These are phyloP conservation scores for Ceratocystis colombiana DNA, from an alignment of 2,329 filamentous ascomycete species.

Conservation along the genomic window DNA sequence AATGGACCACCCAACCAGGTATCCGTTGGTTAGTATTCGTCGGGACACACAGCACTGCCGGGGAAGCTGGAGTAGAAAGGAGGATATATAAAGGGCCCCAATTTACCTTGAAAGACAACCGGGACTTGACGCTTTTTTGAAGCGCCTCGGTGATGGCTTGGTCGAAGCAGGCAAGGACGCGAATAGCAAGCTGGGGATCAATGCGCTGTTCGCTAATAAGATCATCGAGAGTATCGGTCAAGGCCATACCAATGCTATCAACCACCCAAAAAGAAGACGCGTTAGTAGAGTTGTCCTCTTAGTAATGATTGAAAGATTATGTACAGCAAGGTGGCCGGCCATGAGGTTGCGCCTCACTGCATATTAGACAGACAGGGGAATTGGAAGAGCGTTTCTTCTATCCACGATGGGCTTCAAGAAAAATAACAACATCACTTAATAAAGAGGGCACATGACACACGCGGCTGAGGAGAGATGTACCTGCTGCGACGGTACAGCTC, in stretches of 20 bases:
- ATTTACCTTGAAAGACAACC: slow-evolving; percentile 82
- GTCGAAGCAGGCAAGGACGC: slow-evolving; percentile 93
- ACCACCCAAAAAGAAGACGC: slow-evolving; percentile 20
- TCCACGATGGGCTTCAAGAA: background rate
- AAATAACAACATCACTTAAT: slow-evolving; percentile 5
- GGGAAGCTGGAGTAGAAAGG: background rate
- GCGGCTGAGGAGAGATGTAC: slow-evolving; percentile 43
- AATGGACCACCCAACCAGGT: background rate
- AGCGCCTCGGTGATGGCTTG: slow-evolving; percentile 83
- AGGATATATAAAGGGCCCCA: background rate
- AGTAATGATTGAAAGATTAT: background rate
- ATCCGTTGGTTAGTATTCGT: background rate
- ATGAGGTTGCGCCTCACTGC: background rate
- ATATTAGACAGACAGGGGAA: background rate
- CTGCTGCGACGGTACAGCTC: slow-evolving; percentile 98
- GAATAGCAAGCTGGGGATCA: slow-evolving; percentile 97
- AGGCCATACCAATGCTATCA: slow-evolving; percentile 76
- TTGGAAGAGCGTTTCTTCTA: slow-evolving; percentile 6
- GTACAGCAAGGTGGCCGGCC: background rate
- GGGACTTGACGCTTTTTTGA: slow-evolving; percentile 82
- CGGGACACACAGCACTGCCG: background rate
- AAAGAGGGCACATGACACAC: slow-evolving; percentile 13
- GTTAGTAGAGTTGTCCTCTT: background rate
- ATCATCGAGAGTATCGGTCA: slow-evolving; percentile 95
- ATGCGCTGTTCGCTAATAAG: slow-evolving; percentile 90